Percentiles rank a stretch among this genome's conserved stretches.
phyloP scores from a whole-genome alignment of 495 filamentous ascomycete species.

The Podospora fimiseda region DNA sequence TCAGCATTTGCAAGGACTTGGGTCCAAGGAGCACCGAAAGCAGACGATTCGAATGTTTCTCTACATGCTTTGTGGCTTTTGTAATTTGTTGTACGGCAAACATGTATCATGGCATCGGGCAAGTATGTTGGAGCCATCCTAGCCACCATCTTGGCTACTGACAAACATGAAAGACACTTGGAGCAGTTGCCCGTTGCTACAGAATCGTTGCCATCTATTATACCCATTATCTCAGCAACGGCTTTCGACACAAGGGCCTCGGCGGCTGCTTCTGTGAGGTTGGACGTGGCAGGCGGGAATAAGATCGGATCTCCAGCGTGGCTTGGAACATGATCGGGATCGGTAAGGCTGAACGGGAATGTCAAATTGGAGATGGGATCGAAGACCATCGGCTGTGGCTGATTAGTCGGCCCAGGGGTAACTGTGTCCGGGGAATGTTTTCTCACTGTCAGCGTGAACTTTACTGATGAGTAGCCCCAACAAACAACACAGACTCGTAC shows the following conservation, averaged over 20 bases:
- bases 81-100: constrained; percentile 44
- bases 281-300: constrained; percentile 38
- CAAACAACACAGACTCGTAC: constrained; percentile 7
- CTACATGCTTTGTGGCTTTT: constrained; percentile 40
- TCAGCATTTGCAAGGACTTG: constrained; percentile 51
- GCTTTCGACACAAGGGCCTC: constrained; percentile 36
- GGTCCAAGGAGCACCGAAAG: constrained; percentile 51
- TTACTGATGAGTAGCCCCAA: neutral
- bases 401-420: constrained; percentile 45
- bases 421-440: constrained; percentile 10
- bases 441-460: neutral
- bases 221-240: constrained; percentile 36
- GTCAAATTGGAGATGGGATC: constrained; percentile 53
- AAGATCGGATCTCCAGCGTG: constrained; percentile 45
- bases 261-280: constrained; percentile 35
- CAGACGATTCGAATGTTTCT: constrained; percentile 37
- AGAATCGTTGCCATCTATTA: constrained; percentile 36
- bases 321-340: constrained; percentile 46
- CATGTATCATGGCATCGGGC: constrained; percentile 43
- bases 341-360: constrained; percentile 51
- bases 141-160: constrained; percentile 45
- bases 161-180: constrained; percentile 47
- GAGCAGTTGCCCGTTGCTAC: constrained; percentile 38
- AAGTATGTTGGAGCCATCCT: constrained; percentile 41
- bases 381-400: constrained; percentile 53